Base-by-base conservation (phyloP, 164 flowering plant genomes). In the Piper longum region DNA sequence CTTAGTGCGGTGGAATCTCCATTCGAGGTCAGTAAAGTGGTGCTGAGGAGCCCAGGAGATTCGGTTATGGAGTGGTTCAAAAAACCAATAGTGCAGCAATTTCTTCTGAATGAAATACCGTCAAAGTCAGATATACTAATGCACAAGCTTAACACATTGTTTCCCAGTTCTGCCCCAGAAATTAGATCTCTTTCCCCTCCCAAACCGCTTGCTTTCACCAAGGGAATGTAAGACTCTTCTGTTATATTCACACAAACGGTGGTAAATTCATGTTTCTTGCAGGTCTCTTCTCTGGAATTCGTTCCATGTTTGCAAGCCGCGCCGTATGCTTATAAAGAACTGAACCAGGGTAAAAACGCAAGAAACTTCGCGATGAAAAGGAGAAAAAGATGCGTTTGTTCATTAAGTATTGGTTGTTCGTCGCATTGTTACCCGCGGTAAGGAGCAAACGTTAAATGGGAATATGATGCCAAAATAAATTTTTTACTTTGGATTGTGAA, bases 11-110 rank as follows among this genome's bases (percentile, higher is more conserved):
- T 93, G 40, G 95, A 87, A 64, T 93, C 97, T 8, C 99, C 99
- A 58, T 93, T 90, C 69, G 99, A 93, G 80, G 99, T 93, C n/a
- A 85, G 97, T 66, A 90, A 93, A 77, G 97, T 93, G 63, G 97
- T 93, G 67, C 67, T 93, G 67, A 83, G 99, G 70, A 89, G 91
- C 16, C 92, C 98, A 0, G 99, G 97, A 57, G 95, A 90, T 65
- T 80, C 95, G 18, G 87, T 90, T 0, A 75, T 88, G 80, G 97
- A 90, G 66, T 93, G 98, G 98, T 93, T 90, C 66, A 93, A 93
- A 80, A 93, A 93, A 65, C 97, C 97, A 6, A 88, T 93, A 61
- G 99, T 93, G 57, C 99, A 90, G 63, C 95, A 93, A 65, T 93
- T 90, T 66, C 96, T 90, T 70, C 74, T 93, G 58, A 93, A 93